Base-by-base conservation (phyloP, 2,329 filamentous ascomycete genomes). In the Pseudogymnoascus sp. region DNA sequence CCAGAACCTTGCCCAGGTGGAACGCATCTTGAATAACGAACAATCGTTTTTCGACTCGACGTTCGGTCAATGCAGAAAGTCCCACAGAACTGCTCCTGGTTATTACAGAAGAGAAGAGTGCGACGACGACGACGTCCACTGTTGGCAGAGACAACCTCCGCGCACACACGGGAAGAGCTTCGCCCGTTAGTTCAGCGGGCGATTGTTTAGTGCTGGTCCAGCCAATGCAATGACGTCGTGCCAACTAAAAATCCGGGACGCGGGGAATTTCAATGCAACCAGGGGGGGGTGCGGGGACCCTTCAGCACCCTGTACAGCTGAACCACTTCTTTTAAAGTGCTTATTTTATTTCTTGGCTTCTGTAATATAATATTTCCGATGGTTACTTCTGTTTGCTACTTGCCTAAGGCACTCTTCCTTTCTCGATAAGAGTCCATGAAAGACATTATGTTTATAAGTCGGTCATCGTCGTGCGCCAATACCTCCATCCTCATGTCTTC, bases 401-500 rank as follows among this genome's bases (percentile, higher is more conserved):
- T 55, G 45, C 9, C 45, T 55, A 55, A 25, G 28, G n/a, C 45
- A 49, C 45, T 30, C 45, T 55, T 52, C 45, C n/a, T 16, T 11
- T 30, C 45, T 30, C 25, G 45, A 55, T 19, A 30, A 55, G 45
- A 55, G 45, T 33, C 45, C 25, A 19, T 16, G 45, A 55, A 55
- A 55, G 45, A 30, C 45, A 55, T 55, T 55, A 55, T 33, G 45
- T 55, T 55, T 55, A 55, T 55, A 55, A 55, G 45, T 55, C 45
- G 25, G 45, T 33, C 45, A 33, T 55, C 45, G 25, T 55, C 45
- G n/a, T 55, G 45, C n/a, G 45, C 45, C 45, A 55, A 45, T 23
- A 19, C 45, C 45, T 30, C 16, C 45, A 52, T 52, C 45, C 45
- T 33, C 45, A 33, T 55, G 45, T 30, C 45, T 55, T 55, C 45